Evolutionary conservation across 805 yeast species (phyloP), one percentile per base, ranked within the genome.

Genomic region (Metschnikowia dekortorum): DNA sequence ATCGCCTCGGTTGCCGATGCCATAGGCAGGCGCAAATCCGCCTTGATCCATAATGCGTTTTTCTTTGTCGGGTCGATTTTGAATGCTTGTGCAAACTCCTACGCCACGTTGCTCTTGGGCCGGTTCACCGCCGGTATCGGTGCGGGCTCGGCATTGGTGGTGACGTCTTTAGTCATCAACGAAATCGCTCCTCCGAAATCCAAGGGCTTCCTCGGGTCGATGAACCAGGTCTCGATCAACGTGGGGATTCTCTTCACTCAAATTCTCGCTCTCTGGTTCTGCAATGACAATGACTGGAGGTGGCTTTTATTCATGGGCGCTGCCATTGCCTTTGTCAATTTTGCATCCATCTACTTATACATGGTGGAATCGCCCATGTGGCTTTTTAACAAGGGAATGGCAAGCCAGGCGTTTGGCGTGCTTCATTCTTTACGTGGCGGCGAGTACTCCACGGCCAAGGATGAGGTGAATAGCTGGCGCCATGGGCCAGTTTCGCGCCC

Each of bases 141-240:
- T 1, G 95, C 97, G 7, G 99, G 99, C 4, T 74, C 84, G 10
- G 85, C 92, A 1, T 78, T 94, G 51, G 98, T 94, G 3, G 82
- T 87, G 14, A 85, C 90, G 0, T 96, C 98, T 0, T 66, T 94
- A 53, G 84, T 82, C 57, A 81, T 94, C 59, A 85, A 83, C 62
- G 96, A 90, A 67, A 77, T 90, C 9, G 74, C 94, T 7, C 97
- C 97, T 0, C 66, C 75, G 1, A 72, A 72, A 4, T 68, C 79
- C 53, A 80, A 85, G 44, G 98, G 98, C 0, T 68, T 84, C 13
- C 74, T 94, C 50, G 99, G 99, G 0, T 80, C 96, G 14, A 84
- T 89, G 87, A 87, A 87, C 54, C 99, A 94, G 69, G 85, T 89
- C 2, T 82, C 87, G 29, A 84, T 90, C 51, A 94, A 91, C 60